phyloP scores from a whole-genome alignment of 192 early-diverging fungal species.

The Coemansia interrupta region DNA sequence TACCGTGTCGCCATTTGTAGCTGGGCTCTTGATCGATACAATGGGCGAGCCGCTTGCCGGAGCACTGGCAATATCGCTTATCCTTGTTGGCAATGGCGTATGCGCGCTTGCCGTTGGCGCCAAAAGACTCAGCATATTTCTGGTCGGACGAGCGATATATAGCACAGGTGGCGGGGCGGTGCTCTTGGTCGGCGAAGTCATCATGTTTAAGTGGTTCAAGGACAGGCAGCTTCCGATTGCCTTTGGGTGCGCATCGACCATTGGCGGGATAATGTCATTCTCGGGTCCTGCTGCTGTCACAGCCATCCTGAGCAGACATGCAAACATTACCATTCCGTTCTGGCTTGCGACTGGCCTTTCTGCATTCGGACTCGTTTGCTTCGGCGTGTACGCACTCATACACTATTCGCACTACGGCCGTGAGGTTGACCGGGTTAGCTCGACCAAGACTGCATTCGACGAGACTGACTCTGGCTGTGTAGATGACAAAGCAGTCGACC shows the following conservation, averaged over 20 bases:
- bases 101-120: conserved; percentile 40
- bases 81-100: conserved; percentile 42
- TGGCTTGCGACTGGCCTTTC: conserved; percentile 57
- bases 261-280: conserved; percentile 45
- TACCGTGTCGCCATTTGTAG: conserved; percentile 50
- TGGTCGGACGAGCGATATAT: conserved; percentile 50
- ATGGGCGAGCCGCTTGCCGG: conserved; percentile 51
- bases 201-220: conserved; percentile 55
- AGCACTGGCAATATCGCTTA: conserved; percentile 33
- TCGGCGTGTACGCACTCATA: conserved; percentile 51
- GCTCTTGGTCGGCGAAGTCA: conserved; percentile 53
- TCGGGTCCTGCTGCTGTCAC: conserved; percentile 43
- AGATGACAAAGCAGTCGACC: background rate
- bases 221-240: conserved; percentile 43
- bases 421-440: background rate
- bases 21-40: conserved; percentile 54
- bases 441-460: background rate
- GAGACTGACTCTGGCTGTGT: background rate
- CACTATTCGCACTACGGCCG: conserved; percentile 49
- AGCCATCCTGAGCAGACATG: conserved; percentile 32
- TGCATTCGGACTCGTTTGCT: conserved; percentile 50
- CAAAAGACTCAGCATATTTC: conserved; percentile 30
- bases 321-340: conserved; percentile 42
- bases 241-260: conserved; percentile 44
- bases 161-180: conserved; percentile 50